Base-by-base conservation (phyloP, 768 basidiomycete species). In the Cyclocybe aegerita region DNA sequence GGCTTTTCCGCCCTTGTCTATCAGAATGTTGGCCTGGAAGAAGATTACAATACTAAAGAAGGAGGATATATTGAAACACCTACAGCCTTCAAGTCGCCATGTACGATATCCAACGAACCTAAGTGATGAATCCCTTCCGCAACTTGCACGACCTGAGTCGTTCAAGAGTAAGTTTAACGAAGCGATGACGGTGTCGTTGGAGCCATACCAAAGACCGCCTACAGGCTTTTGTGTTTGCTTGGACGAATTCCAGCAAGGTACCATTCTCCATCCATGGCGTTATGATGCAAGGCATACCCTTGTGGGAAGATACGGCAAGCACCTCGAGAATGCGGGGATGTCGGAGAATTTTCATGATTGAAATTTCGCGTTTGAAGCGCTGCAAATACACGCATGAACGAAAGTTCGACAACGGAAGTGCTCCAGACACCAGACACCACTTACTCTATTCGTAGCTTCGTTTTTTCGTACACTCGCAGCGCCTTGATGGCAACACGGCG, bases 71-170 rank as follows among this genome's bases (percentile, higher is more conserved):
- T 23, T 17, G n/a, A 29, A 11, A 2, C 1, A 48, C 59, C 1
- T 29, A 60, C 74, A 30, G 65, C 67, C 53, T 75, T 76, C 23
- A 76, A 30, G 55, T 76, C 75, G 6, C 74, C 70, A 17, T 76
- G 74, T 10, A 72, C 53, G 23, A 76, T 60, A 4, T 51, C 52
- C 16, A 59, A 64, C 37, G 52, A 14, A 9, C 59, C 62, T 23
- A 70, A 38, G 29, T 61, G 67, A 11, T 59, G 49, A 11, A 70
- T 57, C 4, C 64, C 68, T 41, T 64, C 60, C 1, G 60, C 64
- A 16, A 67, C 60, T 30, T 66, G 60, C 30, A 61, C 52, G 17
- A 65, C 53, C 68, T 68, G 48, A 7, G 2, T 12, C 15, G 44
- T 29, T 30, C 30, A 23, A 34, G 4, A 17, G 23, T 8, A n/a